phyloP scores from a whole-genome alignment of 1,139 yeast genomes.

The Geotrichum fermentans region DNA sequence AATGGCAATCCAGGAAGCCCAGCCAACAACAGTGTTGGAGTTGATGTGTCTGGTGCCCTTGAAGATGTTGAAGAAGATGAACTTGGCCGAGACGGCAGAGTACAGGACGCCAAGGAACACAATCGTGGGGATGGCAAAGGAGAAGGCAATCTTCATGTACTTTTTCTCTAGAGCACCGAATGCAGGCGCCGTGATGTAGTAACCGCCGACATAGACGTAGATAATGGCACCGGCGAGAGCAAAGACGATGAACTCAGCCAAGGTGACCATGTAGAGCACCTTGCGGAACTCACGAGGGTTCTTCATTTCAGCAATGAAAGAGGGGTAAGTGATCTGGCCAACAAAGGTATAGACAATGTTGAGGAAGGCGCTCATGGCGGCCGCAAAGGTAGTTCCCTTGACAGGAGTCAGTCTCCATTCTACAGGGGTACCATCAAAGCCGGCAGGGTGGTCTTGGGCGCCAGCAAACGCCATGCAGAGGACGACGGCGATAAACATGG shows the following conservation, averaged over 20 bases:
- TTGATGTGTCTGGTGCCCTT: slow-evolving; percentile 44
- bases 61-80: slow-evolving; percentile 47
- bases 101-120: slow-evolving; percentile 54
- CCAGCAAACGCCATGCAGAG: slow-evolving; percentile 53
- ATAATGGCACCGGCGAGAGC: slow-evolving; percentile 53
- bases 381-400: slow-evolving; percentile 49
- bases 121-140: slow-evolving; percentile 59
- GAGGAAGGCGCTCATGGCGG: slow-evolving; percentile 52
- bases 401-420: slow-evolving; percentile 47
- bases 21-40: slow-evolving; percentile 48
- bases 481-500: slow-evolving; percentile 55
- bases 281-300: slow-evolving; percentile 54
- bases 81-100: slow-evolving; percentile 51
- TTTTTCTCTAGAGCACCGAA: slow-evolving; percentile 48
- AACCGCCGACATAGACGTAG: slow-evolving; percentile 55
- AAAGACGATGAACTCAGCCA: slow-evolving; percentile 47
- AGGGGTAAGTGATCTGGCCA: slow-evolving; percentile 60
- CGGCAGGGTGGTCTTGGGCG: slow-evolving; percentile 47
- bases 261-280: slow-evolving; percentile 50
- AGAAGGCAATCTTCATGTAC: slow-evolving; percentile 52
- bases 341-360: slow-evolving; percentile 60
- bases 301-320: slow-evolving; percentile 58
- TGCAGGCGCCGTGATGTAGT: slow-evolving; percentile 55
- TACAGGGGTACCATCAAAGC: slow-evolving; percentile 42
- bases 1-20: slow-evolving; percentile 49